Evolutionary conservation across 495 filamentous ascomycete genomes (phyloP), one percentile per base, ranked within the genome.

Genomic region (Platismatia glauca): DNA sequence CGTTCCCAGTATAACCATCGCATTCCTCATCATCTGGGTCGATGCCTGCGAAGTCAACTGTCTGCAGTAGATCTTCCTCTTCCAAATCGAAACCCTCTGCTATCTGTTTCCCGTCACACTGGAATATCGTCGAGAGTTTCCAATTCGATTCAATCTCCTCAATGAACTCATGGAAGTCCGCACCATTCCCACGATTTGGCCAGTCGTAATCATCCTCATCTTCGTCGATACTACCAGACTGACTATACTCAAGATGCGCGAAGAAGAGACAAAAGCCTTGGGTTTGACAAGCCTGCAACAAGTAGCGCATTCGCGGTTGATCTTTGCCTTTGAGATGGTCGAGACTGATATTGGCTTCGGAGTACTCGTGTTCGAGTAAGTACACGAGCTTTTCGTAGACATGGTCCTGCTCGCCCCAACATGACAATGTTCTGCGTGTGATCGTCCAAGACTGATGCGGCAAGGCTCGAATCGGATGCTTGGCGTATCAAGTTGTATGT

Each of bases 401-500:
- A 31, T 62, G 48, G 16, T 61, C 56, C 27, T 33, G 16, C 22
- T 22, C n/a, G 37, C 43, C 48, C 69, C 63, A 79, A 59, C 2
- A 33, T 37, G 18, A 55, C 39, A n/a, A 81, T 62, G 50, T 37
- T 48, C 15, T 33, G 57, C 44, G 56, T 59, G 34, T 62, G 24
- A 31, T 46, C 57, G 55, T 69, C 66, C 58, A 58, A 66, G 61
- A 29, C 39, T 37, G 60, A 55, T 4, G 66, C 63, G 7, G 35
- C 11, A 7, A 56, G 55, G 24, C 27, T 61, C 39, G 38, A 38
- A 46, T 64, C 58, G 59, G 63, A 35, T 38, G 68, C 46, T 24
- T 56, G 61, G 43, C 79, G 71, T 16, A 77, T 73, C 24, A 86
- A 74, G 63, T 84, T 86, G 69, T 82, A 86, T 0, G 77, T 79